Evolutionary conservation across 176 grass and related monocot species (phyloP).

Genomic region (Oryza longistaminata): DNA sequence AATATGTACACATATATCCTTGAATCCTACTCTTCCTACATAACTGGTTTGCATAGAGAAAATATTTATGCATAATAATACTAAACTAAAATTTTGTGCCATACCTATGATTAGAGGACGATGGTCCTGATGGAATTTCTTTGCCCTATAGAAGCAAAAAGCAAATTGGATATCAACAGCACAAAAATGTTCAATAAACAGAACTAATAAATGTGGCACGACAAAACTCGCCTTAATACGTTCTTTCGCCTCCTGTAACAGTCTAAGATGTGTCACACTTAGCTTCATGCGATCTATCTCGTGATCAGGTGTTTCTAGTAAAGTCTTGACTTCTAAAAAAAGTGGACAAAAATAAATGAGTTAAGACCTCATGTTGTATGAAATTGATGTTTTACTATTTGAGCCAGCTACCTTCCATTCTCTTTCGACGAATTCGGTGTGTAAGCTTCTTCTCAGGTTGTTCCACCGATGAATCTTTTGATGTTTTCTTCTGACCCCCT

Average conservation of each 20-base stretch:
- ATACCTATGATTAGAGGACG: slow-evolving; percentile 57
- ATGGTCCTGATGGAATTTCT: slow-evolving; percentile 36
- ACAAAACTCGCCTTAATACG: slow-evolving; percentile 39
- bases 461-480: slow-evolving; percentile 25
- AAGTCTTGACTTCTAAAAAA: slow-evolving; percentile 53
- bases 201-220: slow-evolving; percentile 16
- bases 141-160: slow-evolving; percentile 44
- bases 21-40: background rate
- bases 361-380: slow-evolving; percentile 24
- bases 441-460: slow-evolving; percentile 57
- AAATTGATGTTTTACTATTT: slow-evolving; percentile 21
- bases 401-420: slow-evolving; percentile 55
- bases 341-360: slow-evolving; percentile 23
- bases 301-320: slow-evolving; percentile 51
- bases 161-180: slow-evolving; percentile 29
- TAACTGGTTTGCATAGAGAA: background rate
- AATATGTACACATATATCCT: background rate
- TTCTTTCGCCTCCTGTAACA: slow-evolving; percentile 63
- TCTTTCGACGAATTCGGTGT: slow-evolving; percentile 59
- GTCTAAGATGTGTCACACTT: slow-evolving; percentile 56
- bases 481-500: slow-evolving; percentile 38
- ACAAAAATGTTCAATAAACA: slow-evolving; percentile 26
- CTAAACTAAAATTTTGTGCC: background rate
- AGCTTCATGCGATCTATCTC: slow-evolving; percentile 63
- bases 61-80: slow-evolving; percentile 20